Conservation (phyloP, 192 early-diverging fungal species). For the Dissophora globulifera region DNA sequence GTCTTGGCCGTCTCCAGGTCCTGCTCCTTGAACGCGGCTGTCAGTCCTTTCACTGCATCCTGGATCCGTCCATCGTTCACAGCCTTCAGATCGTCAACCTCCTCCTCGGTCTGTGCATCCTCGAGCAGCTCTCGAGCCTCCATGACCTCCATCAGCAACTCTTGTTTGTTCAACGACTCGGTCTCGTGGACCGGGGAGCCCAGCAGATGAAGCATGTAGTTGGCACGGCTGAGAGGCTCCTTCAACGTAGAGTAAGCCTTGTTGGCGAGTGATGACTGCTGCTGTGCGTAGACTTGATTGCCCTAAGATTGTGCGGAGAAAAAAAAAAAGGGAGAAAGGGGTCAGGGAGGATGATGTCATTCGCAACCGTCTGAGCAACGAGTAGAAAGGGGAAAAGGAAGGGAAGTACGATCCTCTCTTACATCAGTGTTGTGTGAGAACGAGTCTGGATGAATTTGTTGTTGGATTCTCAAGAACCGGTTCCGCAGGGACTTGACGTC, state of each 20-base stretch:
- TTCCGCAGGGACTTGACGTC: slow-evolving; percentile 68
- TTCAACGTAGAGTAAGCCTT: slow-evolving; percentile 84
- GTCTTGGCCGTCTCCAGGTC: slow-evolving; percentile 69
- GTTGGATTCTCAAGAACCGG: slow-evolving; percentile 81
- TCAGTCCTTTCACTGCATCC: slow-evolving; percentile 54
- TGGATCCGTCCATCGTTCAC: slow-evolving; percentile 73
- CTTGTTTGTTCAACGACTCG: slow-evolving; percentile 70
- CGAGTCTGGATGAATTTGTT: slow-evolving; percentile 87
- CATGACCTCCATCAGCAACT: slow-evolving; percentile 87
- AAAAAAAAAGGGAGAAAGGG: not conserved
- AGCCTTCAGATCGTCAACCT: slow-evolving; percentile 66
- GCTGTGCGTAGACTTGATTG: slow-evolving; percentile 71
- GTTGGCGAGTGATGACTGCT: slow-evolving; percentile 86
- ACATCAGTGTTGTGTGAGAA: slow-evolving; percentile 70
- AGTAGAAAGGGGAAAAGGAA: no score
- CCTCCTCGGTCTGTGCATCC: slow-evolving; percentile 68
- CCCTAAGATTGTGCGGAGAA: no score
- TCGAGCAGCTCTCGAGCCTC: slow-evolving; percentile 81
- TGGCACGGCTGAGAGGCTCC: slow-evolving; percentile 82
- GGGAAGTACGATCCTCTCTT: no score
- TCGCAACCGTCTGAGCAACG: no score
- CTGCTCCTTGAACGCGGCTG: slow-evolving; percentile 63
- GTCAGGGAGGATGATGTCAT: no score
- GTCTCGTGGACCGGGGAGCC: slow-evolving; percentile 68
- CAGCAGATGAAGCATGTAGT: slow-evolving; percentile 78